Evolutionary conservation across 306 rosid genomes (phyloP).

Genomic region (Ormosia emarginata): DNA sequence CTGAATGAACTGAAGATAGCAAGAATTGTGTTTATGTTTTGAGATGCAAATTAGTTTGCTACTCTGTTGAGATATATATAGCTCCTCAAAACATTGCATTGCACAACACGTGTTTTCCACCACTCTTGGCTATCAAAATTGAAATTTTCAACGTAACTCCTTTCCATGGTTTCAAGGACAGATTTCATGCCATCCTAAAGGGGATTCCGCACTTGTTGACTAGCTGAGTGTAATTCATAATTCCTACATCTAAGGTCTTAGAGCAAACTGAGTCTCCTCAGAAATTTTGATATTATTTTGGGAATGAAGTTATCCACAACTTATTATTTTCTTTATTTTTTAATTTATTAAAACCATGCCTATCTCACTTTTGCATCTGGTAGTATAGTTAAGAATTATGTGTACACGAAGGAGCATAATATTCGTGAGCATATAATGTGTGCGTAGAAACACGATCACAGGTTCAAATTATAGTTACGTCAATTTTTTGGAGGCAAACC

Average conservation of each 20-base stretch:
- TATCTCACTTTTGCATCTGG: not conserved
- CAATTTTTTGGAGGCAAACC: too few species aligned
- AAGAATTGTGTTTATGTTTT: constrained; percentile 1
- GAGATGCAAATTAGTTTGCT: not conserved
- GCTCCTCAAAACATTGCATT: not conserved
- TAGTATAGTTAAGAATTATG: not conserved
- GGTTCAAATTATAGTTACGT: too few species aligned
- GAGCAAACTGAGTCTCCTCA: not conserved
- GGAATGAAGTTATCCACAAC: not conserved
- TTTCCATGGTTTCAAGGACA: not conserved
- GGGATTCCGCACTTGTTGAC: not conserved
- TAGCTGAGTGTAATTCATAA: not conserved
- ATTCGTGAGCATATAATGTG: too few species aligned
- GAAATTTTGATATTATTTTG: not conserved
- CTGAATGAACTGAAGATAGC: not conserved
- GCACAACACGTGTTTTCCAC: constrained; percentile 14
- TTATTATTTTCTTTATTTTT: not conserved
- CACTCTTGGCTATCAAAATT: not conserved
- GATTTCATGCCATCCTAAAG: not conserved
- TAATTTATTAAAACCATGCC: not conserved
- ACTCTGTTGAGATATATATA: not conserved
- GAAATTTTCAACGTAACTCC: not conserved
- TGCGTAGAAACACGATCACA: rapidly evolving
- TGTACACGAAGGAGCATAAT: not conserved
- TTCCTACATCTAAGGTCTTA: not conserved